Base-by-base conservation (phyloP, 2,329 filamentous ascomycete genomes). In the Aspergillus hortae region DNA sequence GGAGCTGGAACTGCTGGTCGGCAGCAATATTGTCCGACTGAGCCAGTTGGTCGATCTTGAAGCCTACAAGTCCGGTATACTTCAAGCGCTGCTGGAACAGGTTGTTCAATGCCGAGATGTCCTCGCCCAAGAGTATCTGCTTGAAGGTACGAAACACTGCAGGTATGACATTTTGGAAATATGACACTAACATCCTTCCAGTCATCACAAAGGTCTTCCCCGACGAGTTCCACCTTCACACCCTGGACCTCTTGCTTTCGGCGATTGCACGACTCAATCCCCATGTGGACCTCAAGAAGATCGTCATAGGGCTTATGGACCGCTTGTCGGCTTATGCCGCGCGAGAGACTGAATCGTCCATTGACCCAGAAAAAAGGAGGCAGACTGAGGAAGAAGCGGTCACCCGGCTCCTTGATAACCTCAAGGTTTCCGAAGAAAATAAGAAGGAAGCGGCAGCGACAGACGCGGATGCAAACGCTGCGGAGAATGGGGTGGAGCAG, bases 151-250 rank as follows among this genome's bases (percentile, higher is more conserved):
- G 64, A 9, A 23, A 54, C 27, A 7, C 27, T 30, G 27, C 27
- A 63, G 12, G 6, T 11, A 15, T 36, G 12, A 35, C 6, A 2
- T 11, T 23, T 14, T 51, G 6, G 11, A 42, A 4, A n/a, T 23
- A 19, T 17, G 7, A 23, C 23, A 10, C 40, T 42, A 21, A 42
- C 14, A 25, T 10, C 6, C 49, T 42, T 15, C 35, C 56, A 84
- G 94, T 99, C 57, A 95, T 99, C 60, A 99, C 92, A 4, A 95
- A 99, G 72, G 94, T 97, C 48, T 99, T 99, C 77, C 94, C 94
- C 1, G 94, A 99, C 73, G 94, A 99, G 68, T 99, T 92, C 70
- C 95, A 99, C 72, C 83, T 99, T 19, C 92, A 99, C 68, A 99
- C 94, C 0, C 83, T 99, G 30, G 94, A 97, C 67, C 88, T 96